Percentiles rank a stretch among this genome's conserved stretches.
Evolutionary conservation across 2,329 filamentous ascomycete species (phyloP).

Genomic region (Fusarium praegraminearum): DNA sequence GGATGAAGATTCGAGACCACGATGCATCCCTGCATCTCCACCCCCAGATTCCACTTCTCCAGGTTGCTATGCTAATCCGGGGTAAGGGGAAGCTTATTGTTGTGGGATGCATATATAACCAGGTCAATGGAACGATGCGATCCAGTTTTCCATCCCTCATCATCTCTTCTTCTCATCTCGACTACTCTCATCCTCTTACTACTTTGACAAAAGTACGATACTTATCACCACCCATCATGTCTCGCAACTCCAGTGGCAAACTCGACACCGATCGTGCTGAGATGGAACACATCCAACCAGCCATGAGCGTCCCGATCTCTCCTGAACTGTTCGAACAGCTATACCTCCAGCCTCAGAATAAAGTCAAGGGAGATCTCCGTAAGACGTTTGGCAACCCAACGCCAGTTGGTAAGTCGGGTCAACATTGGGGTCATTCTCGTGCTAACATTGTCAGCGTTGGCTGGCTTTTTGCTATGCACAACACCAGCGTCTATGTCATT

Average conservation of each 20-base stretch:
- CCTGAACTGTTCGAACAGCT: constrained; percentile 67
- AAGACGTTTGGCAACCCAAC: constrained; percentile 66
- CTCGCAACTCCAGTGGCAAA: constrained; percentile 19
- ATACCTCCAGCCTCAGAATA: constrained; percentile 62
- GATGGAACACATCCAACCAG: constrained; percentile 46
- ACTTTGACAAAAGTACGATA: background rate
- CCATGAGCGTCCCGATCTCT: constrained; percentile 60
- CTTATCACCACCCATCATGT: constrained; percentile 9
- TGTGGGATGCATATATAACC: background rate
- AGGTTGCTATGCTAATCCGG: background rate
- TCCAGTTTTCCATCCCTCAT: background rate
- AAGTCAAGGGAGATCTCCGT: constrained; percentile 59
- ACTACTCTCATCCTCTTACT: background rate
- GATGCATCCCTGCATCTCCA: background rate
- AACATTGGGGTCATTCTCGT: rapidly evolving
- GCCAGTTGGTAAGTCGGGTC: constrained; percentile 52
- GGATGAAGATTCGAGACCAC: background rate
- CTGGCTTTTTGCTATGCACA: constrained; percentile 49
- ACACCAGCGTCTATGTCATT: constrained; percentile 49
- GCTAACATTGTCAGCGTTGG: constrained; percentile 38
- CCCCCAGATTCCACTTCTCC: constrained; percentile 11
- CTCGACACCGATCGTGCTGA: constrained; percentile 32
- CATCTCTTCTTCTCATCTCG: background rate
- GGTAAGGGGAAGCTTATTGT: constrained; percentile 6
- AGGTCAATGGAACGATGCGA: background rate